Base-by-base conservation (phyloP, 495 filamentous ascomycete species). In the Massariosphaeria phaeospora region DNA sequence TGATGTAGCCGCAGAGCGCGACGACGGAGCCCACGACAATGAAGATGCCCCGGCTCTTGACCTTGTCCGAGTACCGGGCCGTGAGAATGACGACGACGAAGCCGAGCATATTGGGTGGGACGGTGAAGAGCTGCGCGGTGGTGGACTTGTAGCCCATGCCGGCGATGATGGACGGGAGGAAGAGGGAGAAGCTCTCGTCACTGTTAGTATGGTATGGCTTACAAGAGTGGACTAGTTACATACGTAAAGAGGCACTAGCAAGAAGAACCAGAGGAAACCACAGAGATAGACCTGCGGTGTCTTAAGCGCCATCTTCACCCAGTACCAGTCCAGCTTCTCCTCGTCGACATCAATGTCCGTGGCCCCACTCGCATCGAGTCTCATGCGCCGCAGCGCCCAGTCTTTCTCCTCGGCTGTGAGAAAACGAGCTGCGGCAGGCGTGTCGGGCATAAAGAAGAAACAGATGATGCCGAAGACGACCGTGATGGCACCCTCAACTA, bases 51-150 rank as follows among this genome's bases (percentile, higher is more conserved):
- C 91, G 80, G 54, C 83, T 75, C 0, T 76, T 74, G 0, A 85
- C 89, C 3, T 84, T 79, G 66, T 96, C 91, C 4, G 90, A 88
- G 48, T 85, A 66, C 59, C 79, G 88, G 2, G 91, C 91, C 24
- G 91, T 71, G 2, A 73, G 54, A 2, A 96, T 77, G 0, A 91
- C 95, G 2, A 93, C 53, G 1, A 89, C 38, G 29, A 87, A 85
- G 10, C 88, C 91, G 0, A 75, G 80, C 18, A 84, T 88, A 63
- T 97, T 96, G 0, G 90, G 90, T 1, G 93, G 90, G 0, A 96
- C 91, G 15, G 81, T 85, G 41, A 96, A 76, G 1, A 96, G 79
- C 61, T 97, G 90, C 0, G 88, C 81, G 2, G 71, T 77, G 8
- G 86, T 84, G 1, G 76, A 63, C 7, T 71, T 77, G 66, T 85